phyloP scores from a whole-genome alignment of 106 monocot species.

The Phalaenopsis aphrodite region DNA sequence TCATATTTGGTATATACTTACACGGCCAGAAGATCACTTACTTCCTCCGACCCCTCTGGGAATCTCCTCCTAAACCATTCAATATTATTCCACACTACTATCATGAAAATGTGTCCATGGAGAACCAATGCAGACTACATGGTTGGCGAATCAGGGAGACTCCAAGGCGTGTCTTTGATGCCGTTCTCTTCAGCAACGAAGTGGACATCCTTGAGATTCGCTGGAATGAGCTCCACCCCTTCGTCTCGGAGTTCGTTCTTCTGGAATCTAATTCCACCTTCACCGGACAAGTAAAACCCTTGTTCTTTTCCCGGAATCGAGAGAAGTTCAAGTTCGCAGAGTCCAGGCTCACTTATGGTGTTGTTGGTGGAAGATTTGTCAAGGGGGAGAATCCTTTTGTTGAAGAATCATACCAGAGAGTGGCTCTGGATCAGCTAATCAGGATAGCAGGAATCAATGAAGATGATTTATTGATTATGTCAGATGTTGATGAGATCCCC shows the following conservation, averaged over 20 bases:
- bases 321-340: conserved; percentile 41
- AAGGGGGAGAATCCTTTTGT: conserved; percentile 86
- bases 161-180: conserved; percentile 84
- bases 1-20: conserved; percentile 43
- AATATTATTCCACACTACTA: conserved; percentile 79
- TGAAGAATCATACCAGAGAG: conserved; percentile 69
- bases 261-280: conserved; percentile 95
- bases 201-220: conserved; percentile 73
- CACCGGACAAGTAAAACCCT: conserved; percentile 59
- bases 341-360: conserved; percentile 70
- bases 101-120: conserved; percentile 57
- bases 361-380: conserved; percentile 59
- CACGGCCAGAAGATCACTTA: conserved; percentile 90
- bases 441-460: conserved; percentile 57
- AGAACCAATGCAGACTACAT: conserved; percentile 63
- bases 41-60: conserved; percentile 78
- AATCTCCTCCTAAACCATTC: conserved; percentile 79
- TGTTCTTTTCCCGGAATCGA: conserved; percentile 53
- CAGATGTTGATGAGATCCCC: conserved; percentile 91
- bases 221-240: conserved; percentile 81
- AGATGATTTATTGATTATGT: conserved; percentile 81
- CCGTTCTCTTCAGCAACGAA: conserved; percentile 92
- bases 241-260: conserved; percentile 79
- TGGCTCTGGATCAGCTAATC: conserved; percentile 60
- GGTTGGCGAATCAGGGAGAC: conserved; percentile 77